Evolutionary conservation across 495 filamentous ascomycete species (phyloP), one percentile per base, ranked within the genome.

Genomic region (Tirmania nivea): DNA sequence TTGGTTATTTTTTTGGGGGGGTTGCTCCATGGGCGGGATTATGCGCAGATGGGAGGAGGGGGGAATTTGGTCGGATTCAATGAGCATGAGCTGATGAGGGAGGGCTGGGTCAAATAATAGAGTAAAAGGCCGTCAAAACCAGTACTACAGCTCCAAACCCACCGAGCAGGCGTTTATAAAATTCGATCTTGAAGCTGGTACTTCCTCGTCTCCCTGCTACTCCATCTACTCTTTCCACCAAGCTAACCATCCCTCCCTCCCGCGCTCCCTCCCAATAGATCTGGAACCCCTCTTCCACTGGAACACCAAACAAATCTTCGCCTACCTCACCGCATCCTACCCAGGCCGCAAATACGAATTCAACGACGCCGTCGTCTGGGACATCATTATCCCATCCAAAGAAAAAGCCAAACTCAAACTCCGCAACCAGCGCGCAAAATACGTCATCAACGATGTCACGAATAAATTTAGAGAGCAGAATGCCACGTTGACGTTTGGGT

Each of bases 271-370:
- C 17, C 4, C 16, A 57, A 70, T 71, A 37, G 89, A 97, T 69
- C 76, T 97, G 51, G 77, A 78, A 54, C 80, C 82, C 31, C 80
- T 99, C 62, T 95, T 94, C 78, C 93, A 83, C 68, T 99, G 92
- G 92, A 99, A 99, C 72, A 99, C 90, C n/a, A 99, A 99, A 69
- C 86, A 95, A 68, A 68, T 96, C 60, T 99, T 96, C 69, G 78
- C 92, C 67, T 97, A 90, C 74, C 78, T 97, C 49, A 84, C 83
- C 50, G 87, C 88, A 35, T 78, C 78, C 21, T 97, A 89, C 82
- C 87, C 51, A 74, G 62, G 48, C 58, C 54, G 39, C 49, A 58
- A 59, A 64, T 72, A 68, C 62, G 65, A 69, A 37, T 71, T 69
- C n/a, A 78, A 79, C 59, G 77, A 86, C 68, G 84, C 84, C 59